Evolutionary conservation across 441 rosid species (phyloP).

Genomic region (Jatropha podagrica): DNA sequence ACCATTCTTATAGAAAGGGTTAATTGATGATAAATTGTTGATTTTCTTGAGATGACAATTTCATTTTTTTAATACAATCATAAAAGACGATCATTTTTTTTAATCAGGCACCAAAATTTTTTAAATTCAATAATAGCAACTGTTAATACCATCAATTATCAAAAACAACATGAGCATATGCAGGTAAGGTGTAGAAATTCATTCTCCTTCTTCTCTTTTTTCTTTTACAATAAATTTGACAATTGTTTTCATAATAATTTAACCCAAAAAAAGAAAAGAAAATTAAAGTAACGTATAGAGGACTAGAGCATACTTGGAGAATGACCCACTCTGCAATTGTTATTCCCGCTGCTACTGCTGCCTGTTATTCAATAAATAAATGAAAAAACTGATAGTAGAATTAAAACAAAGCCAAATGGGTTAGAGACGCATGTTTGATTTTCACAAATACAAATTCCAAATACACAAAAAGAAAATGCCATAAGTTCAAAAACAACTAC

Average conservation of each 20-base stretch:
- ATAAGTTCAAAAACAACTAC: background rate
- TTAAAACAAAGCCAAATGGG: background rate
- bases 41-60: background rate
- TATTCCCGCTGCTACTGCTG: slow-evolving; percentile 32
- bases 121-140: background rate
- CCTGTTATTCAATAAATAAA: slow-evolving; percentile 30
- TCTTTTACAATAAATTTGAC: no score
- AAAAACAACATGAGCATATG: no score
- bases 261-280: background rate
- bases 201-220: no score
- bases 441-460: background rate
- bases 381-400: background rate
- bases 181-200: no score
- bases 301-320: slow-evolving; percentile 24
- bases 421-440: background rate
- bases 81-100: background rate
- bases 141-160: background rate
- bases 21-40: background rate
- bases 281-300: background rate
- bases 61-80: background rate
- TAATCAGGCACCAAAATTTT: background rate
- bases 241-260: background rate
- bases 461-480: background rate
- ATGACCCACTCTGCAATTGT: slow-evolving; percentile 30
- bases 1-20: background rate